A percentile compares a stretch with the other conserved stretches of the same genome.
Conservation (phyloP, 345 rosid genomes). For the Gossypium herbaceum region DNA sequence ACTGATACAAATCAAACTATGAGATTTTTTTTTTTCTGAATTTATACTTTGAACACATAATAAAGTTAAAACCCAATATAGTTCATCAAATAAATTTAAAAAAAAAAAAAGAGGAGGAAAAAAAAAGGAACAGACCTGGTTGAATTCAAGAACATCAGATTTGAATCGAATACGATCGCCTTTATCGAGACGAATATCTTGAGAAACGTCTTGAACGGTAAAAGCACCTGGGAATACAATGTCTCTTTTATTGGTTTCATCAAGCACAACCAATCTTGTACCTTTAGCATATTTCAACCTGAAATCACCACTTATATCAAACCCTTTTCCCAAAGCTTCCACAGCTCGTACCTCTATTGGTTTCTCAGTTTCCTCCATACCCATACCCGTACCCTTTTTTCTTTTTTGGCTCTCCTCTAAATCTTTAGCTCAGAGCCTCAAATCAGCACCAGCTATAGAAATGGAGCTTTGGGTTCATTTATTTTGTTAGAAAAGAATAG, state of each 20-base stretch:
- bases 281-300: constrained; percentile 52
- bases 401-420: not conserved
- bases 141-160: constrained; percentile 67
- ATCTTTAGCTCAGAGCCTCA: not conserved
- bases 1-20: constrained; percentile 1
- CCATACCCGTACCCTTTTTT: not conserved
- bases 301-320: constrained; percentile 57
- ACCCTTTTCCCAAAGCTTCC: constrained; percentile 54
- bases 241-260: constrained; percentile 38
- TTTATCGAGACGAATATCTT: constrained; percentile 57
- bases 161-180: constrained; percentile 65
- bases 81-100: not conserved
- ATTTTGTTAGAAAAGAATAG: not conserved
- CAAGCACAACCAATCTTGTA: constrained; percentile 43
- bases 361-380: constrained; percentile 23
- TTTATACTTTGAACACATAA: not conserved
- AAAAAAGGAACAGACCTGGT: constrained; percentile 36
- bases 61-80: not conserved
- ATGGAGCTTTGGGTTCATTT: not conserved
- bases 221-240: constrained; percentile 38
- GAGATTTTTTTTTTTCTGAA: not conserved
- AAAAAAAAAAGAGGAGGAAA: not conserved
- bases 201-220: constrained; percentile 37
- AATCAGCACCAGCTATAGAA: not conserved
- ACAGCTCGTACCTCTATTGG: constrained; percentile 37